Evolutionary conservation across 2,329 filamentous ascomycete genomes (phyloP).

Genomic region (Neoscytalidium dimidiatum): DNA sequence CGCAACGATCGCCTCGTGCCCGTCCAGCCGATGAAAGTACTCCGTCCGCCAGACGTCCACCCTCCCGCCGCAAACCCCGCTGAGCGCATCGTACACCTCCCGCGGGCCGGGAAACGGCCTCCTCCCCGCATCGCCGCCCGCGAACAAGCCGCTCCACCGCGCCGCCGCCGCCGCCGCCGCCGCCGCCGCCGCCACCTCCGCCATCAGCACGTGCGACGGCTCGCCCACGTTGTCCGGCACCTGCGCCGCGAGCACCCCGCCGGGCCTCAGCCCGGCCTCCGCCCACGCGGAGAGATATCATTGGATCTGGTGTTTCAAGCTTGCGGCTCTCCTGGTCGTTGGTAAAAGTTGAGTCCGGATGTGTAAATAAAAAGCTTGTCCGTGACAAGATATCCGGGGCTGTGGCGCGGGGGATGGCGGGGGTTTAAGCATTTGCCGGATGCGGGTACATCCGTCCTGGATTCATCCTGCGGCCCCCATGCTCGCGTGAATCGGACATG

Average conservation of each 20-base stretch:
- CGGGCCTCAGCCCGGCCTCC: constrained; percentile 41
- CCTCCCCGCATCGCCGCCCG: neutral
- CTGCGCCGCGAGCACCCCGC: constrained; percentile 58
- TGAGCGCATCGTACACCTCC: constrained; percentile 49
- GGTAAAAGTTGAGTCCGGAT: no score
- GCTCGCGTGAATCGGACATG: no score
- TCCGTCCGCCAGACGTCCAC: constrained; percentile 58
- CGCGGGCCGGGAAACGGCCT: neutral
- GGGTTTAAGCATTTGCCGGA: neutral
- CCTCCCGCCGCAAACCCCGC: constrained; percentile 39
- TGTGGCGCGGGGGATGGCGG: neutral
- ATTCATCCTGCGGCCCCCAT: no score
- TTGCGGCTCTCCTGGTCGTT: no score
- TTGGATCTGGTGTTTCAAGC: no score
- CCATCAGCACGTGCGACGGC: constrained; percentile 55
- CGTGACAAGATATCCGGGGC: neutral
- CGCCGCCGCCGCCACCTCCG: constrained; percentile 38
- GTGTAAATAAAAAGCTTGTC: neutral
- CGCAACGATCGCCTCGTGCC: constrained; percentile 55
- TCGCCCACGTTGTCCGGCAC: constrained; percentile 55
- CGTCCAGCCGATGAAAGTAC: constrained; percentile 56
- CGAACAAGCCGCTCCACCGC: no score
- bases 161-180: constrained; percentile 50
- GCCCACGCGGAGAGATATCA: no score
- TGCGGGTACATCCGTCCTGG: neutral